Conservation (phyloP, 164 flowering plant genomes). For the Tetracentron sinense region DNA sequence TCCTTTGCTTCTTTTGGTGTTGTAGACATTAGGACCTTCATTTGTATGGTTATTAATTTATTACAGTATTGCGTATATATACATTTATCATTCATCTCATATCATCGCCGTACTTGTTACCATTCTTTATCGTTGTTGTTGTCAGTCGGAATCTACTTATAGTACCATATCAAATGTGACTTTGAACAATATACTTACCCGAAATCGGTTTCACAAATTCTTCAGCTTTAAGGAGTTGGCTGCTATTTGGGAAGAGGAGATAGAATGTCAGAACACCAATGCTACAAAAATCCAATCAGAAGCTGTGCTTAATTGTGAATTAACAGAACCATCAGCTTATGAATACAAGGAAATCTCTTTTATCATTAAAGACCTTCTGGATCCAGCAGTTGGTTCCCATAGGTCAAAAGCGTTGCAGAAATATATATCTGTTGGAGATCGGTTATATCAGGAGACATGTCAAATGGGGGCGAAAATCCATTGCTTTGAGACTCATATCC, state of each 20-base stretch:
- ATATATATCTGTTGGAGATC: constrained; percentile 53
- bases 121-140: not conserved
- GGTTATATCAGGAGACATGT: constrained; percentile 48
- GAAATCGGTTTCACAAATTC: not conserved
- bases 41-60: not conserved
- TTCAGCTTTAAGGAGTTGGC: constrained; percentile 69
- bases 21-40: not conserved
- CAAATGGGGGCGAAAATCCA: constrained; percentile 44
- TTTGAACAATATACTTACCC: not conserved
- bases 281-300: constrained; percentile 22
- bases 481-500: constrained; percentile 58
- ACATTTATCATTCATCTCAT: too few relatives aligned
- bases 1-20: not conserved
- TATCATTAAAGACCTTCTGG: constrained; percentile 48
- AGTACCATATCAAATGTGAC: not conserved
- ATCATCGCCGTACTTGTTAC: not conserved
- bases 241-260: constrained; percentile 49
- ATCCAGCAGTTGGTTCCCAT: constrained; percentile 29
- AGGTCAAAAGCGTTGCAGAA: constrained; percentile 43
- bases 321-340: constrained; percentile 11
- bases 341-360: constrained; percentile 38
- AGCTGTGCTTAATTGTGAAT: constrained; percentile 17
- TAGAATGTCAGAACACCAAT: constrained; percentile 20
- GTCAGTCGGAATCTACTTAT: not conserved
- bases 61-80: too few relatives aligned